Conservation (phyloP, 805 yeast species). For the Candida caryicola region DNA sequence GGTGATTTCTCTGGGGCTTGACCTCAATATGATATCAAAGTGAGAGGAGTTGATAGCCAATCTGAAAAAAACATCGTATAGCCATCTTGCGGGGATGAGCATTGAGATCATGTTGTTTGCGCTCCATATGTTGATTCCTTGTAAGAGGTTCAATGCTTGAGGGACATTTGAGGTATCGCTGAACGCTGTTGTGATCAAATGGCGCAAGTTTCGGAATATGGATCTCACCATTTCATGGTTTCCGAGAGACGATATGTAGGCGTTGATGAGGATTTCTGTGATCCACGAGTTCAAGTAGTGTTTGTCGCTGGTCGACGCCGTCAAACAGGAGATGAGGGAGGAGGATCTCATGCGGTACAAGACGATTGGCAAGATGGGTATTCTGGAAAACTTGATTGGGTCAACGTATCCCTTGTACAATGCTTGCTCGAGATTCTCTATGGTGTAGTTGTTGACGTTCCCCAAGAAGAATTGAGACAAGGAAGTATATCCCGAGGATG, state of each 20-base stretch:
- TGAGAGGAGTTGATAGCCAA: constrained; percentile 32
- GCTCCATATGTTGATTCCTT: constrained; percentile 28
- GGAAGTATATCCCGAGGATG: not conserved
- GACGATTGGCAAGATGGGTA: constrained; percentile 39
- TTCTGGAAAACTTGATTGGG: constrained; percentile 35
- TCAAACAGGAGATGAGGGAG: constrained; percentile 28
- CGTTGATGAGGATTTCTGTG: constrained; percentile 33
- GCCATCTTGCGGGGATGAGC: constrained; percentile 36
- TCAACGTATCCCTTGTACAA: constrained; percentile 30
- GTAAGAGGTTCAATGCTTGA: not conserved
- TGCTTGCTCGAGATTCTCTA: constrained; percentile 28
- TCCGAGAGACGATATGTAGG: constrained; percentile 39
- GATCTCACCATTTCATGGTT: constrained; percentile 27
- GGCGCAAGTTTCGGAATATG: constrained; percentile 13
- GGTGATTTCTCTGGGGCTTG: constrained; percentile 34
- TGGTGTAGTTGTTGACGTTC: constrained; percentile 12
- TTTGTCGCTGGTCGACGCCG: constrained; percentile 13
- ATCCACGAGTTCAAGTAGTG: constrained; percentile 19
- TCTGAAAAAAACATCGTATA: constrained; percentile 32
- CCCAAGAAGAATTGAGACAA: constrained; percentile 11
- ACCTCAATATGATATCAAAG: constrained; percentile 26
- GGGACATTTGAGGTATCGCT: constrained; percentile 1
- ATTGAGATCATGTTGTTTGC: constrained; percentile 31
- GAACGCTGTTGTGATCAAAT: not conserved
- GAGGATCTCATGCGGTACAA: constrained; percentile 37